phyloP scores from a whole-genome alignment of 805 yeast species.

The Zygosaccharomyces gambellarensis region DNA sequence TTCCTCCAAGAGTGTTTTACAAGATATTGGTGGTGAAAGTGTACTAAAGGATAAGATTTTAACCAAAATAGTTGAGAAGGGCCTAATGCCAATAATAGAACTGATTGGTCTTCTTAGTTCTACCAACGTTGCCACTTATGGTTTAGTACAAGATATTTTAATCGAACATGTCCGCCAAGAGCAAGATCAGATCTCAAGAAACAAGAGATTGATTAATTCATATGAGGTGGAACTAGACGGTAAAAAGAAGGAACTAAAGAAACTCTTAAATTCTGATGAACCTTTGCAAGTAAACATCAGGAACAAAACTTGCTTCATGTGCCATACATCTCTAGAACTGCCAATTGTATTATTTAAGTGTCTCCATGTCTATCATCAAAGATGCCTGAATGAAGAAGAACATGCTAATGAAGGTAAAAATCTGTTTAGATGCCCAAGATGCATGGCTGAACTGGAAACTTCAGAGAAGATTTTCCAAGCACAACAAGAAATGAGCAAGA shows the following conservation, averaged over 20 bases:
- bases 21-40: slow-evolving; percentile 48
- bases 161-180: slow-evolving; percentile 56
- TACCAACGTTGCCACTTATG: slow-evolving; percentile 62
- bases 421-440: slow-evolving; percentile 61
- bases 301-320: slow-evolving; percentile 59
- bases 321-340: slow-evolving; percentile 60
- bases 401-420: slow-evolving; percentile 16
- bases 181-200: slow-evolving; percentile 62
- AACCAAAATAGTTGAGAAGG: slow-evolving; percentile 45
- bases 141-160: slow-evolving; percentile 64
- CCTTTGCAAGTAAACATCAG: slow-evolving; percentile 45
- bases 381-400: slow-evolving; percentile 58
- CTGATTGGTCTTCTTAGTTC: slow-evolving; percentile 63
- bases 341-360: slow-evolving; percentile 86
- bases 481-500: slow-evolving; percentile 57
- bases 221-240: slow-evolving; percentile 62
- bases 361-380: slow-evolving; percentile 78
- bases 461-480: slow-evolving; percentile 52
- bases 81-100: slow-evolving; percentile 68
- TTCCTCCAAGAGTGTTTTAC: slow-evolving; percentile 48
- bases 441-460: slow-evolving; percentile 67
- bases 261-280: slow-evolving; percentile 37
- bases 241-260: slow-evolving; percentile 51
- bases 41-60: slow-evolving; percentile 45
- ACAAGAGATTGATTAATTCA: slow-evolving; percentile 57